Percentiles rank a stretch among this genome's conserved stretches.
phyloP scores from a whole-genome alignment of 2,329 filamentous ascomycete species.

The Macrophomina phaseolina region DNA sequence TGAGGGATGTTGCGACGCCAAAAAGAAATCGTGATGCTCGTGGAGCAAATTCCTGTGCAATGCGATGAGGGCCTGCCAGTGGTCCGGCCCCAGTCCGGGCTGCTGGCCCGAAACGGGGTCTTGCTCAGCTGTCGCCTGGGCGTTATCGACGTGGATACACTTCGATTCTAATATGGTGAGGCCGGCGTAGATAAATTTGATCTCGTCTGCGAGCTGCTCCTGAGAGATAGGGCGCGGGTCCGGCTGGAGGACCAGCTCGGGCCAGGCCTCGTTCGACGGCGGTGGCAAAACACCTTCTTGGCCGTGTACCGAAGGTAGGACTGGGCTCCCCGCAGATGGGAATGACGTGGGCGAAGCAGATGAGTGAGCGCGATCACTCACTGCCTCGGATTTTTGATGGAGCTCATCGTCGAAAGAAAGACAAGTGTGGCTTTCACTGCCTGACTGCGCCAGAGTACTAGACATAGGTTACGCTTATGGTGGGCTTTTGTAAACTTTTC shows the following conservation, averaged over 20 bases:
- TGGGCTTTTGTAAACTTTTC: no score
- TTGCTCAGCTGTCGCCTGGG: conserved; percentile 61
- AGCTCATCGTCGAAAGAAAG: no score
- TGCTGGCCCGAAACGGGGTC: conserved; percentile 51
- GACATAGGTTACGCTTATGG: no score
- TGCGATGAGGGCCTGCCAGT: conserved; percentile 84
- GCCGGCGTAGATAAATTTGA: conserved; percentile 82
- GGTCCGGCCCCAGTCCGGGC: conserved; percentile 60
- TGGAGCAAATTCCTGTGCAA: conserved; percentile 80
- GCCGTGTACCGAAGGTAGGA: no score
- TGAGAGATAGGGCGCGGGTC: conserved; percentile 48
- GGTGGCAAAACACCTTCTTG: no score
- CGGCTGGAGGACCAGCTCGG: conserved; percentile 59
- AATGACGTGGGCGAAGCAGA: no score
- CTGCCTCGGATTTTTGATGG: no score
- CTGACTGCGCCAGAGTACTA: no score
- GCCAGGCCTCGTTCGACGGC: conserved; percentile 28
- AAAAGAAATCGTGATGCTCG: conserved; percentile 54
- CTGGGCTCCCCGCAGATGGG: no score
- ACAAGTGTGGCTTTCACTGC: no score
- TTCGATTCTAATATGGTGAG: conserved; percentile 86
- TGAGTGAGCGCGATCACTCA: no score
- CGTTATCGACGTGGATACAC: conserved; percentile 80
- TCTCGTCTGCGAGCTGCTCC: conserved; percentile 79
- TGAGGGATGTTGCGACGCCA: no score